Evolutionary conservation across 345 rosid genomes (phyloP), one percentile per base, ranked within the genome.

Genomic region (Combretum micranthum): DNA sequence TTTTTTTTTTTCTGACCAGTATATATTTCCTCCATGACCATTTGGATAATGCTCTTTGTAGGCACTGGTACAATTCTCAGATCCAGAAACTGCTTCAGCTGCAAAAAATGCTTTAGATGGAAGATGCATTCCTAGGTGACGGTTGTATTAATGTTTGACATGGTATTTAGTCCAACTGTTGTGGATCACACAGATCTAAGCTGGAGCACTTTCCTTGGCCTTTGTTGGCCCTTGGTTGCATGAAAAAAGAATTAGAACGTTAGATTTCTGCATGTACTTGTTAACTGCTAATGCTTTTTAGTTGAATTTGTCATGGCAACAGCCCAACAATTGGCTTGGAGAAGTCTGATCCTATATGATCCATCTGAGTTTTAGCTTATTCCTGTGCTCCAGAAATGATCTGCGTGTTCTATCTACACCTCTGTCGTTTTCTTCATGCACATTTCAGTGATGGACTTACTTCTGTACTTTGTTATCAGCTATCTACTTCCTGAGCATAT

Each of bases 61-160:
- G 99, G 99, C 99, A 20, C 66, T 94, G 80, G 99, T 94, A 80
- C 99, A 94, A 78, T 94, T 87, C 76, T 66, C 97, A 16, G 97
- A 94, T 57, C 70, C 86, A 11, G 96, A 81, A 72, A 94, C 95
- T 64, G 99, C 99, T 25, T 77, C 96, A 16, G 64, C 88, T 62
- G 97, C 97, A 15, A 94, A 83, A 83, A 69, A 72, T 73, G 76
- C 90, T 44, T 79, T 94, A 50, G 97, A 87, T 72, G 95, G 97
- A 82, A 82, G 99, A 87, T 85, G 75, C 78, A 94, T 94, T 67
- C 97, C 99, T 75, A 94, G 99, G 99, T 94, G 85, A 87, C 83
- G 47, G 70, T 79, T 80, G 79, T 76, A 64, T 75, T 84, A 80
- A 62, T 69, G 68, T 86, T 79, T 72, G 74, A 79, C 77, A 69